These are phyloP conservation scores for Neurospora crassa DNA, from an alignment of 2,329 filamentous ascomycete genomes.

Conservation along the genomic window DNA sequence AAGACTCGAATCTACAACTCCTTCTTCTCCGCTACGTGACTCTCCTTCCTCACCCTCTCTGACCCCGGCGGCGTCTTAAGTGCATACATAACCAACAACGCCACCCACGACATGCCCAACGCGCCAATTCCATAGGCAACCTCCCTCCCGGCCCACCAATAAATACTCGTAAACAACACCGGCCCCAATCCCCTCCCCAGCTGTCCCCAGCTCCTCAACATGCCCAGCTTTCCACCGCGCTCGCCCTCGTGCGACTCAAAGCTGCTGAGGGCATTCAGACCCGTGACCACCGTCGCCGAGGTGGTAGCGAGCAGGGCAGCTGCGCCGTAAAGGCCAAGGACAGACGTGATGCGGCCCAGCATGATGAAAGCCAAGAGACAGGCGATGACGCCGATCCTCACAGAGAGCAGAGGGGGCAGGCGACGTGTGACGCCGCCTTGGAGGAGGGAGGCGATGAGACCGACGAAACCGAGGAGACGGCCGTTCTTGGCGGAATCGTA, in stretches of 20 bases:
- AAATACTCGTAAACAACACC: slow-evolving; percentile 83
- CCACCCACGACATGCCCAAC: slow-evolving; percentile 67
- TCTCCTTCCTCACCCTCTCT: slow-evolving; percentile 5
- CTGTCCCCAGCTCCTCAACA: slow-evolving; percentile 75
- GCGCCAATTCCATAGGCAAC: slow-evolving; percentile 76
- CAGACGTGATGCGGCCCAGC: slow-evolving; percentile 58
- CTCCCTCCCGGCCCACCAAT: slow-evolving; percentile 95
- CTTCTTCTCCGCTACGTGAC: slow-evolving; percentile 11
- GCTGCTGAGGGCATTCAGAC: slow-evolving; percentile 82
- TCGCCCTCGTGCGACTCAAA: slow-evolving; percentile 77
- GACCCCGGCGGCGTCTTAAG: slow-evolving; percentile 54
- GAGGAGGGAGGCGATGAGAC: slow-evolving; percentile 81
- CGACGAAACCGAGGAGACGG: slow-evolving; percentile 79
- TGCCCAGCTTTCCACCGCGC: slow-evolving; percentile 77
- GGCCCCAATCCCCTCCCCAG: slow-evolving; percentile 80
- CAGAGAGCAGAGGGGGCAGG: slow-evolving; percentile 68
- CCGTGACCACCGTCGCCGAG: slow-evolving; percentile 89
- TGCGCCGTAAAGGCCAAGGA: slow-evolving; percentile 67
- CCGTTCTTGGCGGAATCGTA: slow-evolving; percentile 76
- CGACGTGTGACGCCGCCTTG: slow-evolving; percentile 88
- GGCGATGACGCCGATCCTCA: slow-evolving; percentile 68
- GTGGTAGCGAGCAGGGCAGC: slow-evolving; percentile 81
- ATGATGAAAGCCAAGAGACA: slow-evolving; percentile 75
- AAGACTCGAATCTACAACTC: slow-evolving; percentile 7
- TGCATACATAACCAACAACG: slow-evolving; percentile 58